A percentile compares a stretch with the other conserved stretches of the same genome.
Conservation (phyloP, 768 basidiomycete species). For the Tulasnella sp. region DNA sequence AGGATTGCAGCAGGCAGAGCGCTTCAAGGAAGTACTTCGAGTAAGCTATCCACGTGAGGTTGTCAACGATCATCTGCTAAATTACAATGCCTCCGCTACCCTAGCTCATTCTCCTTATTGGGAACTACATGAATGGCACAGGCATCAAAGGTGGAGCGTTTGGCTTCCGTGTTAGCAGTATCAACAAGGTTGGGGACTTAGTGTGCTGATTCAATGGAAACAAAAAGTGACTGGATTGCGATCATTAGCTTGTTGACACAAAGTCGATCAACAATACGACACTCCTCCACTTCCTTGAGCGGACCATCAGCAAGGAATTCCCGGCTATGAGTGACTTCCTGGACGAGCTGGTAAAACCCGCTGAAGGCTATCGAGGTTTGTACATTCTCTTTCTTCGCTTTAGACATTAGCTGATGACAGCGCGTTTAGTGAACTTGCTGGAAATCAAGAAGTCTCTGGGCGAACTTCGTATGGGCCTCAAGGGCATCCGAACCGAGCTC, state of each 20-base stretch:
- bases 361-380: slow-evolving; percentile 85
- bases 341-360: slow-evolving; percentile 77
- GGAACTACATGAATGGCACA: slow-evolving; percentile 97
- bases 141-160: slow-evolving; percentile 94
- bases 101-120: slow-evolving; percentile 83
- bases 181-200: slow-evolving; percentile 65
- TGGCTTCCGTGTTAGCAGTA: slow-evolving; percentile 93
- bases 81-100: background rate
- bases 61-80: background rate
- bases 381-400: slow-evolving; percentile 12
- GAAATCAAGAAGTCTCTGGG: slow-evolving; percentile 68
- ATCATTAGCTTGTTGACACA: slow-evolving; percentile 77
- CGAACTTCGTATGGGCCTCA: slow-evolving; percentile 67
- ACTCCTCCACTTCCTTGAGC: slow-evolving; percentile 85
- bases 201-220: background rate
- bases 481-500: slow-evolving; percentile 67
- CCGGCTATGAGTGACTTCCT: slow-evolving; percentile 77
- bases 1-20: slow-evolving; percentile 64
- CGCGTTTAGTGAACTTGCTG: slow-evolving; percentile 59
- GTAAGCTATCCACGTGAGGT: slow-evolving; percentile 33
- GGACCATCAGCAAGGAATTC: slow-evolving; percentile 79
- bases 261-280: slow-evolving; percentile 94
- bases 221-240: background rate
- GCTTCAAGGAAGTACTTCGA: slow-evolving; percentile 82
- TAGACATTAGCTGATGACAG: slow-evolving; percentile 16